A percentile compares a stretch with the other conserved stretches of the same genome.
Evolutionary conservation across 108 stramenopile genomes (phyloP).

Genomic region (Licmophora abbreviata): DNA sequence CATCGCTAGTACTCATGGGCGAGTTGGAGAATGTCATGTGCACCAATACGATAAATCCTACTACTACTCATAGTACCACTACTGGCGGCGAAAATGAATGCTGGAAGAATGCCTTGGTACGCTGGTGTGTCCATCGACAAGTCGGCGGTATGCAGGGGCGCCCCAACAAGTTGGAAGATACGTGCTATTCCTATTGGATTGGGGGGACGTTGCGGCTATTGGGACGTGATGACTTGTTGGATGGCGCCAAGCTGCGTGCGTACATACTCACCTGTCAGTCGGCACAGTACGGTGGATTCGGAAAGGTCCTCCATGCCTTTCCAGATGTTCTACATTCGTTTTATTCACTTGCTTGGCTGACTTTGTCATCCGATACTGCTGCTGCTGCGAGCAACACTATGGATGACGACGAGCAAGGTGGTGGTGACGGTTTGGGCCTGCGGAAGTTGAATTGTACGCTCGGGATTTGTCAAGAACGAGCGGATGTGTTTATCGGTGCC

Average conservation of each 20-base stretch:
- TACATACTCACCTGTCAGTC: slow-evolving; percentile 62
- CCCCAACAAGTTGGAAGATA: slow-evolving; percentile 81
- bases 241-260: slow-evolving; percentile 31
- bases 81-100: slow-evolving; percentile 9
- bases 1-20: slow-evolving; percentile 59
- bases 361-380: too few species aligned
- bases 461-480: slow-evolving; percentile 3
- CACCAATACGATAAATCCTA: too few species aligned
- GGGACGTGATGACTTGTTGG: slow-evolving; percentile 31
- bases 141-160: slow-evolving; percentile 79
- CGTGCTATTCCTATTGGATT: slow-evolving; percentile 91
- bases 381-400: too few species aligned
- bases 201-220: slow-evolving; percentile 75
- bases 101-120: slow-evolving; percentile 51
- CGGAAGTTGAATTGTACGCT: slow-evolving; percentile 1
- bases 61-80: not conserved
- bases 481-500: not conserved
- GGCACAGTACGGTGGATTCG: slow-evolving; percentile 57
- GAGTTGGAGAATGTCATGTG: slow-evolving; percentile 40
- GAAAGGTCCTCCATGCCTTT: slow-evolving; percentile 52
- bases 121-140: slow-evolving; percentile 70
- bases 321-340: slow-evolving; percentile 88
- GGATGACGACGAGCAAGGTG: not conserved
- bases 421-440: not conserved
- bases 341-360: slow-evolving; percentile 78